These are phyloP conservation scores for Diutina pseudorugosa DNA, from an alignment of 1,139 yeast species.

Conservation along the genomic window DNA sequence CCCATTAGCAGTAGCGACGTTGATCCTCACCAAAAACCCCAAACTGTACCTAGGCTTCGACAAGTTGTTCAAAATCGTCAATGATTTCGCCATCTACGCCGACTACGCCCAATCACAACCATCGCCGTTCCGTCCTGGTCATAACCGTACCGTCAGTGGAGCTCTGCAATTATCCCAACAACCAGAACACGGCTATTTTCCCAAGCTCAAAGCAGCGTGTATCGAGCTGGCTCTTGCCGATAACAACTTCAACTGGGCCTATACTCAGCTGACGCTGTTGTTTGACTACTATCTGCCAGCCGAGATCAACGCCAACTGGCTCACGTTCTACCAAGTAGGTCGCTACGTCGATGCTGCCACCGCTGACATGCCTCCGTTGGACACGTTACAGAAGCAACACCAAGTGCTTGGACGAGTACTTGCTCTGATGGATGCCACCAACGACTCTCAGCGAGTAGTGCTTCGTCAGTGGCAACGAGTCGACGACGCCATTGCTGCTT, in stretches of 20 bases:
- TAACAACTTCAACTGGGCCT: constrained; percentile 43
- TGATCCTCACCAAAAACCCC: constrained; percentile 43
- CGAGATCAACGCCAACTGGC: constrained; percentile 35
- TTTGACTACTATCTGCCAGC: constrained; percentile 13
- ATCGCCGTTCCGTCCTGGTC: background rate
- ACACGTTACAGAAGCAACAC: constrained; percentile 28
- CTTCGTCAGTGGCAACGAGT: background rate
- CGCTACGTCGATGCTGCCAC: constrained; percentile 39
- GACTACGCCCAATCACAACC: constrained; percentile 5
- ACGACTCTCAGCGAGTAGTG: constrained; percentile 1
- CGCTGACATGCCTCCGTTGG: constrained; percentile 12
- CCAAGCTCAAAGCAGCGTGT: constrained; percentile 35
- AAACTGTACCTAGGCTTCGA: constrained; percentile 38
- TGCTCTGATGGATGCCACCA: background rate
- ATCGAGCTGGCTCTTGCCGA: constrained; percentile 46
- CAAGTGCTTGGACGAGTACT: constrained; percentile 25
- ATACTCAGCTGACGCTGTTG: constrained; percentile 21
- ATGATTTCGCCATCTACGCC: constrained; percentile 25
- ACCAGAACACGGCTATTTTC: constrained; percentile 10
- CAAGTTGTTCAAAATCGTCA: constrained; percentile 28
- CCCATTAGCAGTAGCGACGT: constrained; percentile 19
- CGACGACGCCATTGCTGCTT: background rate
- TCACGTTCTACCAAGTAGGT: constrained; percentile 52
- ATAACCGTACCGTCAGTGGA: background rate
- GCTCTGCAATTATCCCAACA: background rate